These are phyloP conservation scores for Fagus crenata DNA, from an alignment of 306 rosid species.

Conservation along the genomic window DNA sequence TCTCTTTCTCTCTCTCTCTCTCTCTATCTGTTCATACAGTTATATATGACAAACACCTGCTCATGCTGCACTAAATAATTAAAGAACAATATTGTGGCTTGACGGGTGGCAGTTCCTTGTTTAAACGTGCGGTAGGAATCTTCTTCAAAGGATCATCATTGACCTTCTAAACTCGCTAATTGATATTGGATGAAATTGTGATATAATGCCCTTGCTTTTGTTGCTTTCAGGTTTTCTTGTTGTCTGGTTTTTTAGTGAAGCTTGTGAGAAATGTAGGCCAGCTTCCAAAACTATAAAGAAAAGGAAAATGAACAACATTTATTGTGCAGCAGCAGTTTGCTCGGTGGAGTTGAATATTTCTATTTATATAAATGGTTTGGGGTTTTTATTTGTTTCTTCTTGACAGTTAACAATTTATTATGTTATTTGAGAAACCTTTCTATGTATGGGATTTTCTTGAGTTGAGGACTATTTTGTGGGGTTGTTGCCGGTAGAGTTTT, in stretches of 20 bases:
- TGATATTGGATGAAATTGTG: slow-evolving; percentile 11
- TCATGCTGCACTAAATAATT: slow-evolving; percentile 58
- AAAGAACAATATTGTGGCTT: slow-evolving; percentile 51
- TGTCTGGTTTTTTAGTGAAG: slow-evolving; percentile 49
- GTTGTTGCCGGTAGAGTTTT: background rate
- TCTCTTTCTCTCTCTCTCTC: background rate
- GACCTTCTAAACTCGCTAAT: background rate
- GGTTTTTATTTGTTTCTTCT: slow-evolving; percentile 12
- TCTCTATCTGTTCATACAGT: slow-evolving; percentile 37
- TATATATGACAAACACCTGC: slow-evolving; percentile 57
- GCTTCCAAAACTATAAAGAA: slow-evolving; percentile 42
- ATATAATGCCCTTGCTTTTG: background rate
- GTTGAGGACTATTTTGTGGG: background rate
- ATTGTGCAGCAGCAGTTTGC: slow-evolving; percentile 45
- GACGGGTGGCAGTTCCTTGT: slow-evolving; percentile 58
- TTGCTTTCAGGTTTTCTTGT: slow-evolving; percentile 55
- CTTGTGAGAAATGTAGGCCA: slow-evolving; percentile 49
- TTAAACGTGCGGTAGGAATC: slow-evolving; percentile 54
- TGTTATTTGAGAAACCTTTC: slow-evolving; percentile 7
- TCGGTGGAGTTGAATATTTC: slow-evolving; percentile 28
- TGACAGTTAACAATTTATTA: slow-evolving; percentile 6
- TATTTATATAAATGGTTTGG: slow-evolving; percentile 12
- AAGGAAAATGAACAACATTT: slow-evolving; percentile 27
- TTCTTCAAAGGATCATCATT: background rate
- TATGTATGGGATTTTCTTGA: background rate